Evolutionary conservation across 495 filamentous ascomycete species (phyloP).

Genomic region (Xylaria palmicola): DNA sequence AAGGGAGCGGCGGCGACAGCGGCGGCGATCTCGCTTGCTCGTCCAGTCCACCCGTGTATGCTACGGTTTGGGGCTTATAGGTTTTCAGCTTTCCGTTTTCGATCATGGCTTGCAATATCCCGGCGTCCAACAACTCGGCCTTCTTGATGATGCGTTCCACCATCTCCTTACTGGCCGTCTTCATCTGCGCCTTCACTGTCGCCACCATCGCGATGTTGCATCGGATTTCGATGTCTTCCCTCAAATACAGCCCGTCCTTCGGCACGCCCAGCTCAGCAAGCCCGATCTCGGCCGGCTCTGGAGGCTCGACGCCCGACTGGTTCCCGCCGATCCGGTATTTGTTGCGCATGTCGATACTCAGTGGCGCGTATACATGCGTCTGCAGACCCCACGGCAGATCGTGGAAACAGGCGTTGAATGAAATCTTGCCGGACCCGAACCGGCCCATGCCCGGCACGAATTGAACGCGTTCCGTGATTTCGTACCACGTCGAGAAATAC

Average conservation of each 20-base stretch:
- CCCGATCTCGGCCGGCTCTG: slow-evolving; percentile 57
- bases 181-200: slow-evolving; percentile 70
- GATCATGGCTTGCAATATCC: slow-evolving; percentile 49
- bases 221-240: slow-evolving; percentile 72
- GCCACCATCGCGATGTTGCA: slow-evolving; percentile 65
- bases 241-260: slow-evolving; percentile 66
- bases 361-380: slow-evolving; percentile 72
- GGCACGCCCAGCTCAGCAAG: slow-evolving; percentile 50
- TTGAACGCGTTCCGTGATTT: slow-evolving; percentile 60
- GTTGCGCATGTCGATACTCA: slow-evolving; percentile 51
- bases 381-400: slow-evolving; percentile 67
- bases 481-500: slow-evolving; percentile 71
- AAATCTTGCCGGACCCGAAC: slow-evolving; percentile 60
- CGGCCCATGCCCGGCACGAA: slow-evolving; percentile 63
- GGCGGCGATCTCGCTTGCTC: slow-evolving; percentile 27
- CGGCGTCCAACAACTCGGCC: slow-evolving; percentile 52
- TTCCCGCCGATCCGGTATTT: slow-evolving; percentile 58
- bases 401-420: slow-evolving; percentile 75
- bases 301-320: slow-evolving; percentile 59
- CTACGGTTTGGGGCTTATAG: slow-evolving; percentile 43
- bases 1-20: slow-evolving; percentile 20
- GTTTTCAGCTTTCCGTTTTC: slow-evolving; percentile 51
- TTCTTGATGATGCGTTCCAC: slow-evolving; percentile 68
- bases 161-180: slow-evolving; percentile 62
- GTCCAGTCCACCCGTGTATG: slow-evolving; percentile 32